Evolutionary conservation across 805 yeast species (phyloP), one percentile per base, ranked within the genome.

Genomic region (Isabelozyma heimii): DNA sequence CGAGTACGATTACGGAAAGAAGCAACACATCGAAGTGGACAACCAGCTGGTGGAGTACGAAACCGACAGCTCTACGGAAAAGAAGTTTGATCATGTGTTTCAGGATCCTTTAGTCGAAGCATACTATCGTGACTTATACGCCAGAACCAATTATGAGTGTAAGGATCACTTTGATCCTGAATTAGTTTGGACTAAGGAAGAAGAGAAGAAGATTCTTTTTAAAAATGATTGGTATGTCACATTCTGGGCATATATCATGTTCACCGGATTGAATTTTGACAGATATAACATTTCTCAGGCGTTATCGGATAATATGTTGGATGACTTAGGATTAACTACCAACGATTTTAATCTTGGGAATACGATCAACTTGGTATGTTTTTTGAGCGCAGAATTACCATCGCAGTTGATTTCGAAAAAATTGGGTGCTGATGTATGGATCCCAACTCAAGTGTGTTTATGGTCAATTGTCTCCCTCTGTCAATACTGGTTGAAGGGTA

Each of bases 341-440:
- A 56, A 65, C 42, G 76, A 75, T 53, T 75, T 67, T 57, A 73
- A 73, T 48, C 58, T 68, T 17, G 74, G 75, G 30, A 66, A 72
- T 48, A 69, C 77, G 5, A 62, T 75, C 35, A 67, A 75, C 39
- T 67, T 73, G 50, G 67, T 73, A 17, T 62, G 75, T 9, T 76
- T 75, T 50, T 63, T 73, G 47, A 48, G 66, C 12, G 73, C 72
- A 44, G 80, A 79, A 52, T 66, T 74, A 5, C 89, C 89, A 0
- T 81, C 87, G 12, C 87, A 84, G 56, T 67, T 84, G 55, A 65
- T 84, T 20, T 79, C 85, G 16, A 84, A 84, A 61, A 73, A 71
- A 49, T 42, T 84, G 26, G 90, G 89, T 6, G 80, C 85, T 9
- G 87, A 83, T 57, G 53, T 70, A 14, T 82, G 85, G 78, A 77